These are phyloP conservation scores for Deuterostichococcus epilithicus DNA, from an alignment of 139 green algal genomes.

Conservation along the genomic window DNA sequence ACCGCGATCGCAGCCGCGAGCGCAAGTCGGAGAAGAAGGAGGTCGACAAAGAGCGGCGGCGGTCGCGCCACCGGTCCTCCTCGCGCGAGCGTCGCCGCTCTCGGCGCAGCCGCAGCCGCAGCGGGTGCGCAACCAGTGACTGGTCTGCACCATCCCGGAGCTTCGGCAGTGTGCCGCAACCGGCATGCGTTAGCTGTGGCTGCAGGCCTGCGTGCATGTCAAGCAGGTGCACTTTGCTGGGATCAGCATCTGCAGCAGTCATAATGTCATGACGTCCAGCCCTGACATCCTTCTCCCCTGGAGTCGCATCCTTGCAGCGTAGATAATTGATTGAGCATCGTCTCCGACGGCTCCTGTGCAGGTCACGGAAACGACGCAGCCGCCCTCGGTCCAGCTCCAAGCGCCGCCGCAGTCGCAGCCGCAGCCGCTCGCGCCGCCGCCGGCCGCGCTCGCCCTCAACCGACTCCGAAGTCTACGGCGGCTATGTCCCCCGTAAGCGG, in stretches of 20 bases:
- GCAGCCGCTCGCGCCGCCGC: constrained; percentile 4
- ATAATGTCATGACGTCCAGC: too few relatives aligned
- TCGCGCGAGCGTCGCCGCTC: neutral
- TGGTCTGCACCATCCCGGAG: too few relatives aligned
- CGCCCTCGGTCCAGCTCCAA: neutral
- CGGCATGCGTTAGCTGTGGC: neutral
- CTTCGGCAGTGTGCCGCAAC: too few relatives aligned
- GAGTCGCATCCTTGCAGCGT: too few relatives aligned
- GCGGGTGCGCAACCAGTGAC: neutral
- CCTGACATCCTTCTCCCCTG: too few relatives aligned
- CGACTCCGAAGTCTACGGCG: constrained; percentile 34
- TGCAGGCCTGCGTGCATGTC: too few relatives aligned
- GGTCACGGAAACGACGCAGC: neutral
- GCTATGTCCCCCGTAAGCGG: constrained; percentile 45
- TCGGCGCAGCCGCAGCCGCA: neutral
- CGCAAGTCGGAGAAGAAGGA: neutral
- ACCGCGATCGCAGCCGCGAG: neutral
- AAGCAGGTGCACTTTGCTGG: too few relatives aligned
- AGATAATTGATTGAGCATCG: too few relatives aligned
- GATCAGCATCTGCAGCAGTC: too few relatives aligned
- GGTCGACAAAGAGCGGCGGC: neutral
- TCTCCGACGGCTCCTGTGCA: neutral
- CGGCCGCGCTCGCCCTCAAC: constrained; percentile 8
- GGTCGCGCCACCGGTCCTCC: neutral
- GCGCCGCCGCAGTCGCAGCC: neutral